Conservation (phyloP, 2,329 filamentous ascomycete species). For the Colletotrichum costaricense region DNA sequence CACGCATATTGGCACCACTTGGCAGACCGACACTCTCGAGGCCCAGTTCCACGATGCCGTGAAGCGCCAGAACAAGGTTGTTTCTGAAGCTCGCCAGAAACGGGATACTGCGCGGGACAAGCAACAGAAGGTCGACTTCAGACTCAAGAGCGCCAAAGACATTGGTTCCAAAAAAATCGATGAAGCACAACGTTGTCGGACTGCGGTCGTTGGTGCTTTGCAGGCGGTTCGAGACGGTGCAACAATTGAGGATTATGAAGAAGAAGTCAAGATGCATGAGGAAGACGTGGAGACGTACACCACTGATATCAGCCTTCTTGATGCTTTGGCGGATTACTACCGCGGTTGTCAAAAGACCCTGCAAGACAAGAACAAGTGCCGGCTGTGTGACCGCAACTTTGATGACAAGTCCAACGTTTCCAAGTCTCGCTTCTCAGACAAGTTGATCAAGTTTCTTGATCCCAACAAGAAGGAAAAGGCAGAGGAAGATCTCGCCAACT, state of each 20-base stretch:
- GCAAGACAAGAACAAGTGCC: slow-evolving; percentile 77
- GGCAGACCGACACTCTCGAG: slow-evolving; percentile 79
- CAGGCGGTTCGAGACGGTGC: slow-evolving; percentile 54
- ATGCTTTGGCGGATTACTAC: slow-evolving; percentile 79
- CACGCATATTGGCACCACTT: slow-evolving; percentile 71
- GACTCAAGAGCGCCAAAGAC: slow-evolving; percentile 73
- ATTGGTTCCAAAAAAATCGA: slow-evolving; percentile 71
- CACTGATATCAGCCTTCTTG: slow-evolving; percentile 76
- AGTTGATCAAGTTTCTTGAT: slow-evolving; percentile 72
- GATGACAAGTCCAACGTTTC: slow-evolving; percentile 67
- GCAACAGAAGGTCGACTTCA: slow-evolving; percentile 81
- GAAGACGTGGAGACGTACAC: slow-evolving; percentile 70
- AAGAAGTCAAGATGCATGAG: slow-evolving; percentile 61
- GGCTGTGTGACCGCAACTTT: slow-evolving; percentile 80
- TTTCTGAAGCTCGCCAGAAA: slow-evolving; percentile 74
- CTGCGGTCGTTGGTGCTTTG: slow-evolving; percentile 64
- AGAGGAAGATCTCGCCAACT: slow-evolving; percentile 68
- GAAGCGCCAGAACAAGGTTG: slow-evolving; percentile 64
- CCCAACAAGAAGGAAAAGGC: slow-evolving; percentile 72
- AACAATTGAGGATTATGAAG: slow-evolving; percentile 65
- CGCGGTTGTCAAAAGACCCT: slow-evolving; percentile 73
- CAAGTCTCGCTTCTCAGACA: slow-evolving; percentile 71
- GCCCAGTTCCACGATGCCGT: slow-evolving; percentile 74
- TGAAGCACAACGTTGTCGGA: slow-evolving; percentile 71
- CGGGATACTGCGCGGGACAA: slow-evolving; percentile 79